These are phyloP conservation scores for Fusarium nodosum DNA, from an alignment of 2,329 filamentous ascomycete species.

Conservation along the genomic window DNA sequence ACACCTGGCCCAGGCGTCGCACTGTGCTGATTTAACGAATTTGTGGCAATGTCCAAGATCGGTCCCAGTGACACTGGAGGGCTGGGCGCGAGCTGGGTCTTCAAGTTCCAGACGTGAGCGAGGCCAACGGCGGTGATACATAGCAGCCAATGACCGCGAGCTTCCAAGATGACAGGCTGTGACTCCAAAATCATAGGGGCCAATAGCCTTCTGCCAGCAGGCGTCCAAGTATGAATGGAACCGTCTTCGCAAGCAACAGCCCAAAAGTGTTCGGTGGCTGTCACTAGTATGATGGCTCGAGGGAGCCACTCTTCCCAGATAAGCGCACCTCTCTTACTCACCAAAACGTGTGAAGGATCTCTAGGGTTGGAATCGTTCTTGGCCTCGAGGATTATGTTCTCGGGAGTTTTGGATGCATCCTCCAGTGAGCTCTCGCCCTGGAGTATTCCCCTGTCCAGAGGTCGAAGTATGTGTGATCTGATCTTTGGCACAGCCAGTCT, in stretches of 20 bases:
- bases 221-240: conserved; percentile 90
- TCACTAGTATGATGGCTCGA: conserved; percentile 86
- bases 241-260: conserved; percentile 94
- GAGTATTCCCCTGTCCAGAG: conserved; percentile 77
- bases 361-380: conserved; percentile 82
- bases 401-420: conserved; percentile 72
- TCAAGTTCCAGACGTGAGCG: conserved; percentile 94
- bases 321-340: conserved; percentile 82
- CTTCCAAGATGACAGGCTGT: conserved; percentile 94
- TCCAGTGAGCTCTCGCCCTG: conserved; percentile 67
- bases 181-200: conserved; percentile 90
- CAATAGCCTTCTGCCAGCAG: conserved; percentile 86
- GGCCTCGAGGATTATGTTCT: conserved; percentile 87
- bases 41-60: conserved; percentile 86
- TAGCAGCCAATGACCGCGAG: conserved; percentile 88
- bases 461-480: conserved; percentile 83
- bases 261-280: conserved; percentile 93
- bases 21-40: conserved; percentile 80
- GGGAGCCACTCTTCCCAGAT: conserved; percentile 97
- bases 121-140: conserved; percentile 90
- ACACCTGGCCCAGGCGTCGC: conserved; percentile 84
- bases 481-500: conserved; percentile 90
- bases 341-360: conserved; percentile 86
- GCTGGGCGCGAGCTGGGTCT: conserved; percentile 84
- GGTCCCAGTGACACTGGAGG: conserved; percentile 91